These are phyloP conservation scores for Kwoniella botswanensis DNA, from an alignment of 768 basidiomycete species.

Conservation along the genomic window DNA sequence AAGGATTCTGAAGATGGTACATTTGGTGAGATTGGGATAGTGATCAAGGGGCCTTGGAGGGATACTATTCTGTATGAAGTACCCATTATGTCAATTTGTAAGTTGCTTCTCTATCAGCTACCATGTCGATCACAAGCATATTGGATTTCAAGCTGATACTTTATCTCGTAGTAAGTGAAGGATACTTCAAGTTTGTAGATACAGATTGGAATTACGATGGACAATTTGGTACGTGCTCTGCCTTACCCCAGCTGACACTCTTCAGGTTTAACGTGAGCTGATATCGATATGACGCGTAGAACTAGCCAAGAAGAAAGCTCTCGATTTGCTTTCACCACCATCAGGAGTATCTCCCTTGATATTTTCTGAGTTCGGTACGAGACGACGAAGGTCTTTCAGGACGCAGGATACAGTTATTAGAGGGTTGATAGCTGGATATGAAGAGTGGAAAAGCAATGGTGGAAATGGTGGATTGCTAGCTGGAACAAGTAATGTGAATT, in stretches of 20 bases:
- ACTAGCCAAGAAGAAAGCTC: slow-evolving; percentile 73
- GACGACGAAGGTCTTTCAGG: slow-evolving; percentile 61
- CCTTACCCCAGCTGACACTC: not conserved
- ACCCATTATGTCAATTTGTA: slow-evolving; percentile 80
- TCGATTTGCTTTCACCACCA: slow-evolving; percentile 59
- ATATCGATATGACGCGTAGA: too few species aligned
- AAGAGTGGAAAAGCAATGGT: slow-evolving; percentile 59
- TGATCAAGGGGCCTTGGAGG: slow-evolving; percentile 59
- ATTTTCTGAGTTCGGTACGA: slow-evolving; percentile 60
- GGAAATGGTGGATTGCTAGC: slow-evolving; percentile 62
- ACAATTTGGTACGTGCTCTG: slow-evolving; percentile 67
- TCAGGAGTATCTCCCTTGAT: slow-evolving; percentile 29
- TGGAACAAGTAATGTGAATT: slow-evolving; percentile 86
- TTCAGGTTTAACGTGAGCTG: too few species aligned
- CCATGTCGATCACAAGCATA: not conserved
- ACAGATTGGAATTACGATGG: slow-evolving; percentile 85
- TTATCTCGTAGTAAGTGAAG: slow-evolving; percentile 69
- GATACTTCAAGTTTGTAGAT: slow-evolving; percentile 75
- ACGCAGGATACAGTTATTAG: slow-evolving; percentile 78
- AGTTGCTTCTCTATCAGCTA: slow-evolving; percentile 16
- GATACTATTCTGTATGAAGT: slow-evolving; percentile 87
- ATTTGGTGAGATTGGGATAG: slow-evolving; percentile 70
- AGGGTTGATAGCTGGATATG: slow-evolving; percentile 70
- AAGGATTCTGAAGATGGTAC: slow-evolving; percentile 55
- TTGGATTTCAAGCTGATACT: slow-evolving; percentile 2